Evolutionary conservation across 2,329 filamentous ascomycete genomes (phyloP), one percentile per base, ranked within the genome.

Genomic region (Nemania sp.): DNA sequence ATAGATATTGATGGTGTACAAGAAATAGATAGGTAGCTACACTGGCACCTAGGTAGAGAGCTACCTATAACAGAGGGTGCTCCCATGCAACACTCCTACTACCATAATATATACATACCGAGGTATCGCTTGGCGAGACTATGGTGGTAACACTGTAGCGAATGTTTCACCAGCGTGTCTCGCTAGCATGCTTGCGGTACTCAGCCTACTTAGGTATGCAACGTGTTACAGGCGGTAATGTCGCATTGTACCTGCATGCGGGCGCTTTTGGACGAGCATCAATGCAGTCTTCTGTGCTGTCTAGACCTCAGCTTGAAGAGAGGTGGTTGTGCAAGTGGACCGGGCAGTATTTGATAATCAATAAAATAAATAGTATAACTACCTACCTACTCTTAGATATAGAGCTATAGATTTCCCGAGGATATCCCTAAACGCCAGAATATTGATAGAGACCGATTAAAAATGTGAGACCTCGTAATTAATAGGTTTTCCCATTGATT

Each of bases 151-250:
- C 52, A 63, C 59, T 22, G 26, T 60, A 47, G 56, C 56, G 22
- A 68, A 26, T 57, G 66, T 68, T 62, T 66, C 66, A 68, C 66
- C 94, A 97, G 84, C 94, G 93, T 78, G 87, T 98, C 70, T 84
- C 97, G 73, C 80, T 84, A 5, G 93, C 90, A 70, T 93, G 97
- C 78, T 47, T 51, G 26, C 38, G 59, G 47, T 24, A 38, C 35
- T 45, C 57, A 61, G 63, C 58, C 47, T 49, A n/a, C 47, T 24
- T 45, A 52, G 41, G 49, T 29, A 49, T 24, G 57, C 54, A 63
- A 52, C 63, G 66, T 68, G 66, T 59, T 49, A 66, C 66, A 51
- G 58, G 29, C 55, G 58, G 54, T 20, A 35, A 61, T 47, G 67
- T 66, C 35, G 67, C 59, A 69, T 69, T 66, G 67, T 63, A 69